Evolutionary conservation across 2,329 filamentous ascomycete genomes (phyloP).

Genomic region (Geosmithia putterillii): DNA sequence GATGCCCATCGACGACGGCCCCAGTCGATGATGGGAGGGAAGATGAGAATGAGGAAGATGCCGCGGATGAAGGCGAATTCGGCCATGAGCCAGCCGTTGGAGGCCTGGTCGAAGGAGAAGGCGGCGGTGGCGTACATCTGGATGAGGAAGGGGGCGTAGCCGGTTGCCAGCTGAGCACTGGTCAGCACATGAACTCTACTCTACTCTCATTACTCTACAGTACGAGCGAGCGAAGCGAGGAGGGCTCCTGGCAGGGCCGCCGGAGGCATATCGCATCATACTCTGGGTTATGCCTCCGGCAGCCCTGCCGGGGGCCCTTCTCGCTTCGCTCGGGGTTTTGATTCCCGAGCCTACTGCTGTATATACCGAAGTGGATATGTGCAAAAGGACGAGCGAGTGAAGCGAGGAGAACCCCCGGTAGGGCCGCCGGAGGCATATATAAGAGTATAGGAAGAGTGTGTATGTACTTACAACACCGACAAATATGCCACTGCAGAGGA

Average conservation of each 20-base stretch:
- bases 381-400: not conserved
- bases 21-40: conserved; percentile 36
- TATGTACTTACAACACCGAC: conserved; percentile 40
- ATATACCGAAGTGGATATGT: not conserved
- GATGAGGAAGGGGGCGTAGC: conserved; percentile 51
- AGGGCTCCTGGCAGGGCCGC: too few species aligned
- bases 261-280: too few species aligned
- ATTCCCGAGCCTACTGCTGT: too few species aligned
- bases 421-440: too few species aligned
- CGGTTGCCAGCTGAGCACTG: conserved; percentile 45
- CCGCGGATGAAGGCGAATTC: conserved; percentile 41
- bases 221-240: too few species aligned
- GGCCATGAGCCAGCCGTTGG: conserved; percentile 45
- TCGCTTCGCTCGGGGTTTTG: too few species aligned
- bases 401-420: too few species aligned
- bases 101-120: conserved; percentile 40
- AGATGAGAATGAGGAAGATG: conserved; percentile 40
- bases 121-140: conserved; percentile 46
- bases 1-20: conserved; percentile 16
- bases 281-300: too few species aligned
- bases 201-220: too few species aligned
- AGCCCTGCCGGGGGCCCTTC: too few species aligned
- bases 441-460: not conserved
- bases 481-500: conserved; percentile 55
- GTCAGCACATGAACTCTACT: not conserved